Evolutionary conservation across 2,329 filamentous ascomycete genomes (phyloP), one percentile per base, ranked within the genome.

Genomic region (Tolypocladium paradoxum): DNA sequence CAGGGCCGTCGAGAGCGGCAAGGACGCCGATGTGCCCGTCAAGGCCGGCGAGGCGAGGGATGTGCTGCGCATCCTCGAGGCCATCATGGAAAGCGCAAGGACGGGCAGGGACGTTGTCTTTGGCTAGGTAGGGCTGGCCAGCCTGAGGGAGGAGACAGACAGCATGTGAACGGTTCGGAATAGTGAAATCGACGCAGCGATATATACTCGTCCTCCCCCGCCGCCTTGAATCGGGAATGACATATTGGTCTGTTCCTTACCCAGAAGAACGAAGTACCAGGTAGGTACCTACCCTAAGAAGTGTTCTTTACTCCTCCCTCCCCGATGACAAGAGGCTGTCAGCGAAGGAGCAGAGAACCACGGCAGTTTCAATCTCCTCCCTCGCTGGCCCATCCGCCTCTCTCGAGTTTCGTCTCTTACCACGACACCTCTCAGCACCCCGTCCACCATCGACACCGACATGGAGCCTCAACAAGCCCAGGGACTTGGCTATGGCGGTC

Each of bases 31-130:
- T 46, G 66, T 80, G 1, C 79, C 78, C 0, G 78, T 82, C 18
- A 73, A 76, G 53, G 74, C 76, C 0, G 64, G 64, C n/a, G 71
- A 81, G 63, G 77, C 77, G 2, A 68, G 75, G 6, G 74, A 81
- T 59, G 78, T 81, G 38, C 61, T 82, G 58, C 66, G 68, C 38
- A 73, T 82, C 38, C 72, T 82, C 4, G 78, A 82, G 62, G 78
- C 72, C 2, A 65, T 76, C 2, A 61, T 68, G 47, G 76, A 79
- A 64, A 81, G 77, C 48, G 74, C 75, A 1, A 70, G 68, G 65
- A 73, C 67, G 0, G 74, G 74, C 4, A 71, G 66, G 55, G 74
- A 79, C 54, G 68, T 79, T 7, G 58, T 60, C 2, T 60, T 75
- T 43, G 60, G 60, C 14, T 70, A 48, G 48, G n/a, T 70, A 48